Evolutionary conservation across 768 basidiomycete genomes (phyloP).

Genomic region (Polyporus arcularius): DNA sequence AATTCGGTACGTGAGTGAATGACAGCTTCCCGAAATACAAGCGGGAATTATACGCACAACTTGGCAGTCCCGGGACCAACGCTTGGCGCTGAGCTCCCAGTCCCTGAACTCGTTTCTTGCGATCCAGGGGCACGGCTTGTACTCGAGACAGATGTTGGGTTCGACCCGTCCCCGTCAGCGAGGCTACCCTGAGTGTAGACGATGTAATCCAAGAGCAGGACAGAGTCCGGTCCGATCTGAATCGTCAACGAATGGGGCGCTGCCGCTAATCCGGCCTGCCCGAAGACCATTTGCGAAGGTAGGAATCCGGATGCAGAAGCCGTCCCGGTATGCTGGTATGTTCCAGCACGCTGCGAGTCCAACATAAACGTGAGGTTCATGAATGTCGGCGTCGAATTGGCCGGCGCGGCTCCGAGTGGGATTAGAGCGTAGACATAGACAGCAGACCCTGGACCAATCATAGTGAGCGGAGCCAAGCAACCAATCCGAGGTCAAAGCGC

Average conservation of each 20-base stretch:
- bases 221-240: constrained; percentile 44
- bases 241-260: constrained; percentile 45
- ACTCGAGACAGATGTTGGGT: constrained; percentile 11
- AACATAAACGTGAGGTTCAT: constrained; percentile 48
- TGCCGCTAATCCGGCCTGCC: constrained; percentile 35
- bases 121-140: constrained; percentile 18
- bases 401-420: constrained; percentile 29
- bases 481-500: neutral
- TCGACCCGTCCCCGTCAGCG: constrained; percentile 16
- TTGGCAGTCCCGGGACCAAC: constrained; percentile 22
- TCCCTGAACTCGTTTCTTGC: constrained; percentile 21
- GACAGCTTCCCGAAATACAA: constrained; percentile 32
- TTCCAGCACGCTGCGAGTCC: constrained; percentile 36
- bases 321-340: constrained; percentile 35
- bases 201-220: constrained; percentile 52
- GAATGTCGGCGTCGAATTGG: constrained; percentile 35
- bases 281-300: constrained; percentile 40
- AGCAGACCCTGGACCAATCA: constrained; percentile 41
- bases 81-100: constrained; percentile 25
- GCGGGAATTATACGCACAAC: constrained; percentile 39
- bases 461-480: neutral
- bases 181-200: constrained; percentile 35
- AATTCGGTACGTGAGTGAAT: constrained; percentile 29
- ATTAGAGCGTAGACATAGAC: constrained; percentile 48
- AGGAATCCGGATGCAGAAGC: constrained; percentile 31